Base-by-base conservation (phyloP, 257 asterid genomes). In the Linderniella brevidens region DNA sequence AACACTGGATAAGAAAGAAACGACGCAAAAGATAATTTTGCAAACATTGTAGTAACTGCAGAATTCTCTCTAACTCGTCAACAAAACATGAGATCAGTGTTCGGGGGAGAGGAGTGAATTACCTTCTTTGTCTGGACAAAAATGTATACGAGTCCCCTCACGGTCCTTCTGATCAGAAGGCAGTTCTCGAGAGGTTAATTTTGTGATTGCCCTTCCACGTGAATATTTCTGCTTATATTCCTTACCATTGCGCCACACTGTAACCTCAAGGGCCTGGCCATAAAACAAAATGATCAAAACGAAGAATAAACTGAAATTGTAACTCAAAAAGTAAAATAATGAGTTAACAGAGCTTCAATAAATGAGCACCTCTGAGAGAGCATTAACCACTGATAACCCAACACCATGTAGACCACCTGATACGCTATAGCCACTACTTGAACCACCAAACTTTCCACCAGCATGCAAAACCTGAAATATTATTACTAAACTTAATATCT, bases 321-420 rank as follows among this genome's bases (percentile, higher is more conserved):
- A 19, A 39, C 41, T 25, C 59, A 12, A 59, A 40, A 48, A 48
- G 25, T 37, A 20, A 15, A 2, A 46, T 0, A 16, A 1, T 13
- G 19, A n/a, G 9, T 8, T 16, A 16, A 17, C 11, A 17, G n/a
- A n/a, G 47, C 17, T 1, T 17, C 47, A 42, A 9, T 14, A n/a
- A 39, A 39, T 39, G 43, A 10, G 15, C 64, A 90, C 98, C 98
- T 90, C 92, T 1, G 98, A 90, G 52, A 90, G 70, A 19, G 98
- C 98, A 70, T 90, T 90, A 35, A 90, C 98, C 59, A 90, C 98
- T 37, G 98, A 90, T 64, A 90, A 64, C 51, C 98, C 98, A 35
- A 90, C 98, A 60, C 98, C 98, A 67, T 90, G 98, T 48, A 90
- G 64, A 62, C 98, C 98, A 62, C 98, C 98, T 25, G 98, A 90